Conservation (phyloP, 2,329 filamentous ascomycete species). For the Nothomitra cinnamomea region DNA sequence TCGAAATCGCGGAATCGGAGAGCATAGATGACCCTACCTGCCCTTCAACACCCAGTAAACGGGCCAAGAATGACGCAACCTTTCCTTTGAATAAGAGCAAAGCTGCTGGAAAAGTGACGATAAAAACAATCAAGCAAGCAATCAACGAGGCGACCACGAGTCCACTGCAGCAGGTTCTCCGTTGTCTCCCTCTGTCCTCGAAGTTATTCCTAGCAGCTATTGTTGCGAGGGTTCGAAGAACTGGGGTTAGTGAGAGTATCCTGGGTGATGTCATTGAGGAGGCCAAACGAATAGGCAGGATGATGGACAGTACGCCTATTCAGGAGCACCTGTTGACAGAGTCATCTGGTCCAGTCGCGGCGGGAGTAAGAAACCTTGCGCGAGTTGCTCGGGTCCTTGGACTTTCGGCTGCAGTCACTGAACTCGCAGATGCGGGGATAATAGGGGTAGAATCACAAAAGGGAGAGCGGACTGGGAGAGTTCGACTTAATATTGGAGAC, state of each 20-base stretch:
- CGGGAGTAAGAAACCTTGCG: conserved; percentile 12
- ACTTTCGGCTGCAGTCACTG: conserved; percentile 58
- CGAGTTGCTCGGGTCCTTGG: conserved; percentile 34
- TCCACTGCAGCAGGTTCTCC: conserved; percentile 77
- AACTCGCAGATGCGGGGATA: conserved; percentile 74
- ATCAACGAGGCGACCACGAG: conserved; percentile 92
- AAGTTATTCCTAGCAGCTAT: conserved; percentile 79
- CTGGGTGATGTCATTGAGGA: conserved; percentile 85
- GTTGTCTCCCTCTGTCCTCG: conserved; percentile 60
- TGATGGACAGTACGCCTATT: conserved; percentile 43
- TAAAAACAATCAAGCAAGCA: conserved; percentile 80
- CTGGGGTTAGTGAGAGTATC: conserved; percentile 71
- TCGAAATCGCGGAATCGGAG: conserved; percentile 82
- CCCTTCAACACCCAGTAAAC: conserved; percentile 29
- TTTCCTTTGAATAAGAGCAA: conserved; percentile 5
- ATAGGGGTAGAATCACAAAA: conserved; percentile 63
- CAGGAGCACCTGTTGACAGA: conserved; percentile 38
- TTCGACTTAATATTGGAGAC: conserved; percentile 71
- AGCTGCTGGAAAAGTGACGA: conserved; percentile 50
- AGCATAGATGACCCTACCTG: conserved; percentile 17
- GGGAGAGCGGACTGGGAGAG: conserved; percentile 73
- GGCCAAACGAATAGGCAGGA: conserved; percentile 48
- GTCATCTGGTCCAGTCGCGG: conserved; percentile 9
- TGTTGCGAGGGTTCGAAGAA: conserved; percentile 60
- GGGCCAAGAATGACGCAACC: neutral